Conservation (phyloP, 805 yeast species). For the Pichia heedii region DNA sequence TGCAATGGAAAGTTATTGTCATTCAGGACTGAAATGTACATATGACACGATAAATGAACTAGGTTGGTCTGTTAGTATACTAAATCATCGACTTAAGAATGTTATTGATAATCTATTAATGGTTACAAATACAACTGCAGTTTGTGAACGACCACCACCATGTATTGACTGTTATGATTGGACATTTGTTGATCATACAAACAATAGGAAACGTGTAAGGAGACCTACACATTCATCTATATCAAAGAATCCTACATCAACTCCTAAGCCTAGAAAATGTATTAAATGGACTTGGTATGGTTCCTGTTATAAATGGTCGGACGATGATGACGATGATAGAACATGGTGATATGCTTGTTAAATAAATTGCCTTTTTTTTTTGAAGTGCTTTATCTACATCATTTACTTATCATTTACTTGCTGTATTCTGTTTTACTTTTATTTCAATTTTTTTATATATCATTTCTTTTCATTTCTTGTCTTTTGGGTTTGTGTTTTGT, state of each 20-base stretch:
- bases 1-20: constrained; percentile 96
- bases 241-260: constrained; percentile 10
- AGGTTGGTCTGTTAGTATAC: constrained; percentile 85
- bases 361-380: too few species aligned
- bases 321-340: constrained; percentile 18
- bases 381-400: too few species aligned
- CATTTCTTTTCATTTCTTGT: too few species aligned
- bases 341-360: too few species aligned
- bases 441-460: too few species aligned
- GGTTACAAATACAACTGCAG: constrained; percentile 68
- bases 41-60: constrained; percentile 83
- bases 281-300: constrained; percentile 61
- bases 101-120: constrained; percentile 75
- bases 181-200: constrained; percentile 56
- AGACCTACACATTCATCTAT: constrained; percentile 8
- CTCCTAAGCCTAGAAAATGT: constrained; percentile 36
- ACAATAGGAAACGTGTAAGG: constrained; percentile 20
- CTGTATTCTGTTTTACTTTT: too few species aligned
- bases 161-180: constrained; percentile 89
- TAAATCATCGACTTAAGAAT: constrained; percentile 84
- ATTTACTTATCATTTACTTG: not conserved
- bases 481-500: too few species aligned
- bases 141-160: constrained; percentile 66
- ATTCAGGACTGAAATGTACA: constrained; percentile 77
- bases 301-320: constrained; percentile 28